Evolutionary conservation across 257 asterid genomes (phyloP), one percentile per base, ranked within the genome.

Genomic region (Hygrophila difformis): DNA sequence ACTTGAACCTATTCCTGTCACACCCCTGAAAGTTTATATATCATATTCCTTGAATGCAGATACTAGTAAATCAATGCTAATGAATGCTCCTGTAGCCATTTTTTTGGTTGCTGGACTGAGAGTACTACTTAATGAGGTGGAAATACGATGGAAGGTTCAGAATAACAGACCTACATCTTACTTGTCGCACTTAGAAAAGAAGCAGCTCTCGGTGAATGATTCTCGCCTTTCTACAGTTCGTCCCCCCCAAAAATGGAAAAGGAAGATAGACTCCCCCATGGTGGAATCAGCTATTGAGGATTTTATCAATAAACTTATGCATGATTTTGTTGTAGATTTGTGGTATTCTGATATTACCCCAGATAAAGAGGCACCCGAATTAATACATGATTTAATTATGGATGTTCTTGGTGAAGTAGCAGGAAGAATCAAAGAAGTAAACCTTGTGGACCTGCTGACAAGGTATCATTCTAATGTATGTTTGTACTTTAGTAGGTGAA

Each of bases 281-380:
- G 87, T 91, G 8, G 91, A 87, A 79, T 81, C 94, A 23, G 97
- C 95, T 43, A 60, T 82, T 50, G 83, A 82, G 72, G 93, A 78
- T 56, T 78, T 91, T 28, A 62, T 87, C 53, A 53, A 56, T 69
- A 91, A 81, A 69, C 55, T 91, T 62, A 51, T 91, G 85, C 83
- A 75, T 47, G 99, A 91, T 70, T 91, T 91, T 65, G 93, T 86
- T 41, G 41, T 66, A 41, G 94, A 87, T 62, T 65, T 91, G 67
- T 91, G 99, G 99, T 91, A 82, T 66, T 82, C 93, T 18, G 86
- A 70, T 2, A 83, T 91, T 44, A 91, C 99, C 7, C 94, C 99
- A 23, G 95, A 91, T 72, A 66, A 58, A 69, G 97, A 86, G 71
- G 94, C 81, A 24, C 95, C 99, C 5, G 75, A 75, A 63, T 61